Evolutionary conservation across 2,329 filamentous ascomycete species (phyloP).

Genomic region (Pseudopithomyces maydicus): DNA sequence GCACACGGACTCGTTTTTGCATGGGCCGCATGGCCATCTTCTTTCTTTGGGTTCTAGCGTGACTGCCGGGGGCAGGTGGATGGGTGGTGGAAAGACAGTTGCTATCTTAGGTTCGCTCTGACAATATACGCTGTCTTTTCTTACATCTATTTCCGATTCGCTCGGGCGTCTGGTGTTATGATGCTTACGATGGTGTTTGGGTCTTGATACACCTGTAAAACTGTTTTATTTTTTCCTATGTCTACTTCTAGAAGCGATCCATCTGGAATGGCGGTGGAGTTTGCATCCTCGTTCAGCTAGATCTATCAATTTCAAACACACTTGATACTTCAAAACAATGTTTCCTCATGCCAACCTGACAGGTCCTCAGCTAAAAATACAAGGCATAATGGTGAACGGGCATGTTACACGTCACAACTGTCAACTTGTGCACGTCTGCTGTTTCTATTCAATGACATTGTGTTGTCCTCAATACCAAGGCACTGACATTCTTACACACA

Average conservation of each 20-base stretch:
- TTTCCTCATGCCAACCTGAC: background rate
- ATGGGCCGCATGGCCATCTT: slow-evolving; percentile 2
- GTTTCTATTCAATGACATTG: no score
- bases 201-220: background rate
- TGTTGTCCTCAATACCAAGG: no score
- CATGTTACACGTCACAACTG: no score
- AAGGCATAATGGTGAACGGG: no score
- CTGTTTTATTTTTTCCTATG: background rate
- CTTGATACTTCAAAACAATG: background rate
- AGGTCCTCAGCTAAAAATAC: no score
- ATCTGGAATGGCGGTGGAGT: slow-evolving; percentile 1
- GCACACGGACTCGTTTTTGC: slow-evolving; percentile 9
- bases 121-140: slow-evolving; percentile 32
- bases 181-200: slow-evolving; percentile 2
- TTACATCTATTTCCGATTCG: background rate
- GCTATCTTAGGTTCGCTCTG: slow-evolving; percentile 17
- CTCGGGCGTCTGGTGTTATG: background rate
- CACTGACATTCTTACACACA: no score
- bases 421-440: no score
- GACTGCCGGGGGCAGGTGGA: slow-evolving; percentile 15
- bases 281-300: background rate
- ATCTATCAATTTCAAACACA: background rate
- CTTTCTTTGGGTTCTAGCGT: slow-evolving; percentile 5
- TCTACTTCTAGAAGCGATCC: background rate
- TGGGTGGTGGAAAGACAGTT: slow-evolving; percentile 11